These are phyloP conservation scores for Mortierella polycephala DNA, from an alignment of 371 early-diverging fungal genomes.

Conservation along the genomic window DNA sequence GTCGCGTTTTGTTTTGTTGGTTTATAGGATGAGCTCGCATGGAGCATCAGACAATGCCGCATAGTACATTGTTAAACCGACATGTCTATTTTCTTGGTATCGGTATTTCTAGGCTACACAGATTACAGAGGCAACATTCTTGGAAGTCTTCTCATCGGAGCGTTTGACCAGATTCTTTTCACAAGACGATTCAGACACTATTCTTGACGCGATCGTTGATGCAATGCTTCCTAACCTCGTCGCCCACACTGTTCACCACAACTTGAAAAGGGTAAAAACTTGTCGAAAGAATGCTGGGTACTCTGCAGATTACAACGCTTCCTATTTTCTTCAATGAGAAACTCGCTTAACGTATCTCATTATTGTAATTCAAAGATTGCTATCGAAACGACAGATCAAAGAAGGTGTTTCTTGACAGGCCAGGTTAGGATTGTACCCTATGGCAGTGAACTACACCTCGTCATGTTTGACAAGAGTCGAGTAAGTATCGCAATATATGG, in stretches of 20 bases:
- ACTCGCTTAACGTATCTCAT: background rate
- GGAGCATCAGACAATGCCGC: no score
- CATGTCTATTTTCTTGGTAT: background rate
- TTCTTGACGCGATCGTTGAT: constrained; percentile 51
- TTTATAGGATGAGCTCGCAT: no score
- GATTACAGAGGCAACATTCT: constrained; percentile 51
- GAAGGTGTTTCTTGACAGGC: constrained; percentile 69
- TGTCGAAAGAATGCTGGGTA: background rate
- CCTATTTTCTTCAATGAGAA: background rate
- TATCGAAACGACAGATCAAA: constrained; percentile 67
- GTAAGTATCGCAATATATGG: constrained; percentile 21
- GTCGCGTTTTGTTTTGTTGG: background rate
- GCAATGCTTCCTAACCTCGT: constrained; percentile 61
- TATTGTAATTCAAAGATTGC: constrained; percentile 43
- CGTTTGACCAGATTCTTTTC: constrained; percentile 67
- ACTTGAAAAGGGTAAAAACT: constrained; percentile 51
- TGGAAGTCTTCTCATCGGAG: constrained; percentile 62
- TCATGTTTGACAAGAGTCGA: constrained; percentile 63
- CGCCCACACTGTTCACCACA: constrained; percentile 57
- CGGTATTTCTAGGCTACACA: constrained; percentile 30
- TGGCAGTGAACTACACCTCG: constrained; percentile 53
- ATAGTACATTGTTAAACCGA: background rate
- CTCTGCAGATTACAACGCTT: background rate
- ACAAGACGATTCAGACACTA: constrained; percentile 21
- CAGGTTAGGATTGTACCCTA: constrained; percentile 61